phyloP scores from a whole-genome alignment of 2,329 filamentous ascomycete genomes.

The Fusarium equiseti region DNA sequence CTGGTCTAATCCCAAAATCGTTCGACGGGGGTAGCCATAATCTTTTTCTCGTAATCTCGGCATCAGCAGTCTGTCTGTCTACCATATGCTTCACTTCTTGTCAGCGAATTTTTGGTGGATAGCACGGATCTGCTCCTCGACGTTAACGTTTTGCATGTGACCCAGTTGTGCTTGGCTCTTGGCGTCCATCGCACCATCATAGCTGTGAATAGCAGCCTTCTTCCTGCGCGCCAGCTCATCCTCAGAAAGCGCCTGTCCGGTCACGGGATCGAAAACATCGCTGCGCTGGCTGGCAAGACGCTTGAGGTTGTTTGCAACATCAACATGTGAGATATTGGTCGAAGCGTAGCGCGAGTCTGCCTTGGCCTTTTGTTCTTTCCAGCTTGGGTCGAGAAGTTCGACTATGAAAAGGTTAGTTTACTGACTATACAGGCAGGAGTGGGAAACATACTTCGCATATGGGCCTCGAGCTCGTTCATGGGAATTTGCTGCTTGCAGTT shows the following conservation, averaged over 20 bases:
- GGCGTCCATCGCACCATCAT: conserved; percentile 74
- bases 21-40: neutral
- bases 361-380: conserved; percentile 96
- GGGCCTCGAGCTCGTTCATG: conserved; percentile 86
- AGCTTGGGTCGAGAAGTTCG: conserved; percentile 90
- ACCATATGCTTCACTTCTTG: conserved; percentile 49
- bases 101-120: conserved; percentile 67
- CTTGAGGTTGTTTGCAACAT: conserved; percentile 95
- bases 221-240: conserved; percentile 83
- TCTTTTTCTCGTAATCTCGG: conserved; percentile 14
- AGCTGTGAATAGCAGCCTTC: conserved; percentile 73
- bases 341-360: conserved; percentile 85
- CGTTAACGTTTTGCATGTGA: conserved; percentile 77
- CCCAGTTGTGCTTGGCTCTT: conserved; percentile 65
- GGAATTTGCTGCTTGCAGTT: conserved; percentile 94
- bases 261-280: conserved; percentile 85
- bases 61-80: neutral
- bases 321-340: conserved; percentile 85
- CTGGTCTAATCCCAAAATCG: neutral
- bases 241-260: conserved; percentile 75
- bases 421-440: neutral
- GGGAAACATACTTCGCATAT: conserved; percentile 80
- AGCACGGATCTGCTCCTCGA: conserved; percentile 85
- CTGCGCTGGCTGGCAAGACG: conserved; percentile 89
- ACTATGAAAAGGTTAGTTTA: conserved; percentile 66